Evolutionary conservation across 2,329 filamentous ascomycete genomes (phyloP).

Genomic region (Colletotrichum sojae): DNA sequence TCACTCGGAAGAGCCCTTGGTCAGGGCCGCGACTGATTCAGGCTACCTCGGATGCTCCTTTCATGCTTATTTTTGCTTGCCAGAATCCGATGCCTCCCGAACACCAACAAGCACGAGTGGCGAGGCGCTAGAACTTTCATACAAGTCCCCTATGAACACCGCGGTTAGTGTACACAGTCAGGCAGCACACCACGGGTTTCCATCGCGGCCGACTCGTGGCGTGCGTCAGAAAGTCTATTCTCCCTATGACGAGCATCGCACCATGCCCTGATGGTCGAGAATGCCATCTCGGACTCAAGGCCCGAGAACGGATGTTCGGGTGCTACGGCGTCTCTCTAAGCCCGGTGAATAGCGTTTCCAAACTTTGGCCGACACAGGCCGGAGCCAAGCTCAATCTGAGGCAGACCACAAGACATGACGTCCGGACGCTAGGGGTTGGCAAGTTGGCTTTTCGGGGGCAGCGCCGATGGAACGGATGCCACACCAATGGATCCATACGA

Average conservation of each 20-base stretch:
- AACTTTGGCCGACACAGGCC: constrained; percentile 23
- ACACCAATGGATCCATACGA: constrained; percentile 12
- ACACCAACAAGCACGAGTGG: constrained; percentile 6
- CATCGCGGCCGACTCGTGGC: constrained; percentile 8
- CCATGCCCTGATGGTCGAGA: neutral
- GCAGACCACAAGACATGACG: constrained; percentile 34
- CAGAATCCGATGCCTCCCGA: neutral
- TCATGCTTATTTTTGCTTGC: constrained; percentile 19
- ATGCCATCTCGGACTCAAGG: neutral
- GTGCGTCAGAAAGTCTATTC: neutral
- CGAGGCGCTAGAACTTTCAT: neutral
- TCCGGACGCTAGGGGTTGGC: constrained; percentile 17
- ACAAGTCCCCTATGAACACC: too few species aligned
- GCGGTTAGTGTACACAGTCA: neutral
- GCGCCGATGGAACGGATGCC: constrained; percentile 27
- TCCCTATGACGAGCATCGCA: constrained; percentile 11
- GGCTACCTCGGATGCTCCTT: constrained; percentile 23
- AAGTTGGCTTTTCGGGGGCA: constrained; percentile 17
- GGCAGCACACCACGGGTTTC: neutral
- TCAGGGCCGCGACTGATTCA: constrained; percentile 28
- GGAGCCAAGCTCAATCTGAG: constrained; percentile 29
- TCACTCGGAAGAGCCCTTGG: constrained; percentile 34
- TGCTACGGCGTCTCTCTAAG: constrained; percentile 26
- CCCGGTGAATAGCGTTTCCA: constrained; percentile 28
- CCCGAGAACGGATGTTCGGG: constrained; percentile 31